Evolutionary conservation across 164 flowering plant genomes (phyloP).

Genomic region (Stephania yunnanensis): DNA sequence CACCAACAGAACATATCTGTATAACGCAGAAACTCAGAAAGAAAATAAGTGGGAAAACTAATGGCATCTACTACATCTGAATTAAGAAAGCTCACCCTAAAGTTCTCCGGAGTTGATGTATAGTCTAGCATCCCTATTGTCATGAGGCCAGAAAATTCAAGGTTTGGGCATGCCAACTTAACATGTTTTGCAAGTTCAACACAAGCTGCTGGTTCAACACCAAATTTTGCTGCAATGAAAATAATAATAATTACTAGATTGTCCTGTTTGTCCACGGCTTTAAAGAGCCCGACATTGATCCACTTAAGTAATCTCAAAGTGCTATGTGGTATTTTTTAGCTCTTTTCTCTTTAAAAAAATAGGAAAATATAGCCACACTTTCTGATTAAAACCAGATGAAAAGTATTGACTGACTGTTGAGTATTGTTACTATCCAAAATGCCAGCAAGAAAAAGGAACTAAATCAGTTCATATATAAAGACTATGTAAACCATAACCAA

Average conservation of each 20-base stretch:
- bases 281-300: not conserved
- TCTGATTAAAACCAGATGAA: not conserved
- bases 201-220: constrained; percentile 70
- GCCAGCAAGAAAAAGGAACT: not conserved
- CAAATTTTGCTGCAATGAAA: constrained; percentile 67
- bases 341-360: not conserved
- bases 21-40: not conserved
- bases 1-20: constrained; percentile 5
- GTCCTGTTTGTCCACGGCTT: not conserved
- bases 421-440: too few species aligned
- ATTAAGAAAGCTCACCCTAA: constrained; percentile 40
- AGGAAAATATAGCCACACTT: not conserved
- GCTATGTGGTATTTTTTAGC: not conserved
- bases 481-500: not conserved
- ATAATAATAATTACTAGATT: not conserved
- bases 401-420: not conserved
- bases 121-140: constrained; percentile 95
- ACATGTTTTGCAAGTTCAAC: constrained; percentile 67
- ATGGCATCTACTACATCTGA: not conserved
- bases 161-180: constrained; percentile 59
- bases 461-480: not conserved
- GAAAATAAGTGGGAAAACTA: not conserved
- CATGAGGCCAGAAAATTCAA: constrained; percentile 84
- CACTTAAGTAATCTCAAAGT: not conserved
- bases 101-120: constrained; percentile 90